Percentiles rank a stretch among this genome's conserved stretches.
phyloP scores from a whole-genome alignment of 805 yeast genomes.

The Lipomyces anomalus region DNA sequence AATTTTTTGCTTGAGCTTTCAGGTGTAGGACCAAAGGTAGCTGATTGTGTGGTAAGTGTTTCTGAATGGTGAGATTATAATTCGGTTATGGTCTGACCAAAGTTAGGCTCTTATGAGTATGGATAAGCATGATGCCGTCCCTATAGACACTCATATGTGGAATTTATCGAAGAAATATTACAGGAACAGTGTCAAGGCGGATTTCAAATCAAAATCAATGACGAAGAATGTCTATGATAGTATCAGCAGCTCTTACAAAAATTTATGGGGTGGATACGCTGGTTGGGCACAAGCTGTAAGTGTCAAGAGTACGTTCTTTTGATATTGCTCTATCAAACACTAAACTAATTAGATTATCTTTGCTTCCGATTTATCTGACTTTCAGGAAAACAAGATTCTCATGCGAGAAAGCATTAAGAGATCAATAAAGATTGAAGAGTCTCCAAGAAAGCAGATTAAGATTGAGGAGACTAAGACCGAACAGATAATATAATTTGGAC shows the following conservation, averaged over 20 bases:
- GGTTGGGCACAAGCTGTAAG: slow-evolving; percentile 97
- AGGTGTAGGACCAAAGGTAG: slow-evolving; percentile 98
- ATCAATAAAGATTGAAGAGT: no score
- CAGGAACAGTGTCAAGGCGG: slow-evolving; percentile 29
- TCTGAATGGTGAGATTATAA: no score
- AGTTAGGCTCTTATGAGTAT: slow-evolving; percentile 72
- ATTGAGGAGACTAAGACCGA: no score
- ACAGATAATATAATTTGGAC: no score
- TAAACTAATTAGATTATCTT: neutral
- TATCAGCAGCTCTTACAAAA: slow-evolving; percentile 55
- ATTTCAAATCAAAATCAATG: slow-evolving; percentile 40
- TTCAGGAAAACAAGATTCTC: neutral
- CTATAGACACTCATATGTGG: slow-evolving; percentile 92
- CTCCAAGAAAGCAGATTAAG: no score
- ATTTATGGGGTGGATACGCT: slow-evolving; percentile 82
- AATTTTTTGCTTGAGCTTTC: slow-evolving; percentile 55
- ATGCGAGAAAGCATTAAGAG: no score
- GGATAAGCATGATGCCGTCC: slow-evolving; percentile 80
- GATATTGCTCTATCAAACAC: no score
- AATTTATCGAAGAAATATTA: slow-evolving; percentile 50
- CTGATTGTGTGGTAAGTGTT: slow-evolving; percentile 75
- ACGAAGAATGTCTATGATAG: slow-evolving; percentile 48
- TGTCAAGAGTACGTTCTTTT: no score
- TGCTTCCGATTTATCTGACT: neutral
- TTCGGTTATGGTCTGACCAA: neutral